Evolutionary conservation across 805 yeast species (phyloP).

Genomic region (Monosporozyma servazzii): DNA sequence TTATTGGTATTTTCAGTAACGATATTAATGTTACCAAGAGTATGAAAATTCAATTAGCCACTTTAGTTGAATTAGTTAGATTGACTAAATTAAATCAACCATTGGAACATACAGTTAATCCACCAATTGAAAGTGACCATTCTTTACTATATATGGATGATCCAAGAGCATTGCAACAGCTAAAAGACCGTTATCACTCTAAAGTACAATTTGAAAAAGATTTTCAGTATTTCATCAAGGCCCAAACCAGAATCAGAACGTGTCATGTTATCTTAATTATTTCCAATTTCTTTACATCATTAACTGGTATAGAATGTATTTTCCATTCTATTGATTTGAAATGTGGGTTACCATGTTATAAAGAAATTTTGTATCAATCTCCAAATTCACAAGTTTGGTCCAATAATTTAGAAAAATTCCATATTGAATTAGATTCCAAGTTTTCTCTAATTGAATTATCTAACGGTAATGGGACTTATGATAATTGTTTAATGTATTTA

Average conservation of each 20-base stretch:
- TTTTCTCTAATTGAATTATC: slow-evolving; percentile 47
- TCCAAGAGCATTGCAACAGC: slow-evolving; percentile 36
- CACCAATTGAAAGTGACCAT: slow-evolving; percentile 34
- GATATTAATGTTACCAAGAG: slow-evolving; percentile 61
- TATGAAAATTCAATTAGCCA: slow-evolving; percentile 71
- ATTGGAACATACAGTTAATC: slow-evolving; percentile 37
- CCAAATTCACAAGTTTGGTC: slow-evolving; percentile 46
- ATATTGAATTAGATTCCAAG: slow-evolving; percentile 40
- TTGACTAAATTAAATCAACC: slow-evolving; percentile 60
- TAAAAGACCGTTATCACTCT: slow-evolving; percentile 22
- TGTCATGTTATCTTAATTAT: slow-evolving; percentile 56
- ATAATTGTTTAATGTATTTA: slow-evolving; percentile 38
- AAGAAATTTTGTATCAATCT: slow-evolving; percentile 54
- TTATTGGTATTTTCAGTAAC: slow-evolving; percentile 73
- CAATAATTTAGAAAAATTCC: slow-evolving; percentile 28
- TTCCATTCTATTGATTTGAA: slow-evolving; percentile 41
- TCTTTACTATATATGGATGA: slow-evolving; percentile 39
- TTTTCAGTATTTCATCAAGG: slow-evolving; percentile 46
- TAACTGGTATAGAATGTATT: slow-evolving; percentile 37
- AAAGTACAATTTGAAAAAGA: slow-evolving; percentile 27
- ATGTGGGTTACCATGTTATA: slow-evolving; percentile 57
- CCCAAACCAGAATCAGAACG: slow-evolving; percentile 73
- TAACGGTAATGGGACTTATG: slow-evolving; percentile 42
- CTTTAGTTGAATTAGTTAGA: slow-evolving; percentile 69
- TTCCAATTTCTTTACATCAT: slow-evolving; percentile 44